A percentile compares a stretch with the other conserved stretches of the same genome.
Evolutionary conservation across 257 asterid genomes (phyloP).

Genomic region (Salvia miltiorrhiza): DNA sequence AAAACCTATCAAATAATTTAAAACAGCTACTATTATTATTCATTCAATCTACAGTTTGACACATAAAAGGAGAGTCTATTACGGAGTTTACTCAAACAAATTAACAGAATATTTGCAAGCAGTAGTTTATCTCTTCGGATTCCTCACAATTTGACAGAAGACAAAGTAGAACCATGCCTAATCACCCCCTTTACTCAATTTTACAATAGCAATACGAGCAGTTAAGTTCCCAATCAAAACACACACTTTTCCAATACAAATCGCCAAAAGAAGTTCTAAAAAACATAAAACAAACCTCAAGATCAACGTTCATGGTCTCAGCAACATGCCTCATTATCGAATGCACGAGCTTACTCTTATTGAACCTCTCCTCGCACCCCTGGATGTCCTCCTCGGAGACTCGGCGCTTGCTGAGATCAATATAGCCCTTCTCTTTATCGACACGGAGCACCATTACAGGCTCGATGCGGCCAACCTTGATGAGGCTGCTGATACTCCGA

Average conservation of each 20-base stretch:
- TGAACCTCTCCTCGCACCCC: conserved; percentile 87
- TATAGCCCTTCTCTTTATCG: conserved; percentile 90
- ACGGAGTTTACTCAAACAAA: neutral
- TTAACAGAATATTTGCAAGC: neutral
- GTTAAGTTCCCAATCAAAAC: neutral
- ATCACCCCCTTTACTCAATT: neutral
- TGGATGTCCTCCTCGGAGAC: conserved; percentile 94
- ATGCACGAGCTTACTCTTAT: conserved; percentile 96
- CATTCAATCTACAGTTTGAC: neutral
- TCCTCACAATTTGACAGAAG: neutral
- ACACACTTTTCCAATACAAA: neutral
- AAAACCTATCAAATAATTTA: too few species aligned
- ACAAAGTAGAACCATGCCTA: neutral
- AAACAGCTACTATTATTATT: neutral
- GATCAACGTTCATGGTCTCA: conserved; percentile 75
- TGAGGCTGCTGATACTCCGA: conserved; percentile 88
- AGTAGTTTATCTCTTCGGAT: neutral
- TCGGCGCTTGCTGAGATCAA: conserved; percentile 94
- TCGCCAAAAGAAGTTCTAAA: neutral
- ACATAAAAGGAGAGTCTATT: neutral
- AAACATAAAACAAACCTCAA: conserved; percentile 51
- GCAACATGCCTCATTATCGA: conserved; percentile 98
- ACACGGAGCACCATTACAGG: conserved; percentile 98
- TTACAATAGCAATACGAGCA: neutral
- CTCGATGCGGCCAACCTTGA: conserved; percentile 88